A percentile compares a stretch with the other conserved stretches of the same genome.
These are phyloP conservation scores for Aspergillus aculeatus DNA, from an alignment of 2,329 filamentous ascomycete species.

Conservation along the genomic window DNA sequence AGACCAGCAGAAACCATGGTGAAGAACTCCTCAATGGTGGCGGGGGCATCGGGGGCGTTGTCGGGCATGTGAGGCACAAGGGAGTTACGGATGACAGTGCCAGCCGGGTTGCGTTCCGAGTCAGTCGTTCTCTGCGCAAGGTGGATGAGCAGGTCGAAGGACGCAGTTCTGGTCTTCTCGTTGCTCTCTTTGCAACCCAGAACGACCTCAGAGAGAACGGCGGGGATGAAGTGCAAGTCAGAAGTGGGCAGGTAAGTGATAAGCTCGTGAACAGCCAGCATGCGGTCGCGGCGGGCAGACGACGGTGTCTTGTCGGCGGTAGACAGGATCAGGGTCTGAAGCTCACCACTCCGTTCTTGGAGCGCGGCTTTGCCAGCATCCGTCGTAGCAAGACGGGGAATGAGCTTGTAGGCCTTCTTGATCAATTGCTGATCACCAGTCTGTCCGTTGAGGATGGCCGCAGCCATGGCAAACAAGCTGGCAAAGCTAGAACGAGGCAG, in stretches of 20 bases:
- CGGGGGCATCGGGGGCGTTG: constrained; percentile 72
- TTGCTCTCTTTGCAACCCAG: constrained; percentile 98
- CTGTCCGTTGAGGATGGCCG: constrained; percentile 72
- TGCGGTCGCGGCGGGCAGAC: constrained; percentile 80
- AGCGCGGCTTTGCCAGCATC: constrained; percentile 74
- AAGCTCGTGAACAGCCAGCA: constrained; percentile 77
- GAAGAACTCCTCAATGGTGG: constrained; percentile 90
- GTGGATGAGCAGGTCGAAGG: constrained; percentile 84
- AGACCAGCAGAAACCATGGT: constrained; percentile 97
- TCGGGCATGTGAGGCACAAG: constrained; percentile 84
- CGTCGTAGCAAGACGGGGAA: constrained; percentile 83
- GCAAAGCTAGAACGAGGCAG: constrained; percentile 82
- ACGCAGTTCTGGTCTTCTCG: constrained; percentile 83
- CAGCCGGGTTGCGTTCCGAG: constrained; percentile 52
- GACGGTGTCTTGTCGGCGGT: constrained; percentile 82
- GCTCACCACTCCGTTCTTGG: constrained; percentile 68
- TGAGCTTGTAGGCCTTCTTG: constrained; percentile 98
- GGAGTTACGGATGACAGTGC: constrained; percentile 78
- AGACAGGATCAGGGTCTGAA: constrained; percentile 76
- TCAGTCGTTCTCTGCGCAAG: constrained; percentile 82
- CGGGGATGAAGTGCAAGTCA: constrained; percentile 89
- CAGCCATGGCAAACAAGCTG: constrained; percentile 81
- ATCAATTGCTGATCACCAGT: constrained; percentile 79
- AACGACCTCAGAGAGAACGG: constrained; percentile 88
- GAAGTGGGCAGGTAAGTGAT: constrained; percentile 73